Percentiles rank a stretch among this genome's conserved stretches.
Evolutionary conservation across 257 asterid genomes (phyloP).

Genomic region (Cynanchum wilfordii): DNA sequence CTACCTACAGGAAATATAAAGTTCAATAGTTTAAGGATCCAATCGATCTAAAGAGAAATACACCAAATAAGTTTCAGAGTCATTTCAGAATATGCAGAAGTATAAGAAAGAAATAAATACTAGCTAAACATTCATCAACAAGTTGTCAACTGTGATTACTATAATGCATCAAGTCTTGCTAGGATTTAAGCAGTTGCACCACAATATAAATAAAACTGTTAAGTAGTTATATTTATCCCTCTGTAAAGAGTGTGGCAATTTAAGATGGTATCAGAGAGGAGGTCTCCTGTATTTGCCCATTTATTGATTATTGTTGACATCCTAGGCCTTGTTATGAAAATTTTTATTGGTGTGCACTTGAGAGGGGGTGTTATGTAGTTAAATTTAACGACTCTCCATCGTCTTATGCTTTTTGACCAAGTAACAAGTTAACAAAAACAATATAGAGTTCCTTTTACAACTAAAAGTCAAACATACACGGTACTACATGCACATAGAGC

Average conservation of each 20-base stretch:
- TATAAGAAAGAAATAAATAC: not conserved
- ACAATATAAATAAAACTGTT: not conserved
- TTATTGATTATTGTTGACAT: too few relatives aligned
- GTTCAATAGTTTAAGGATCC: not conserved
- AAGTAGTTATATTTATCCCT: too few relatives aligned
- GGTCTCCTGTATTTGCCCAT: too few relatives aligned
- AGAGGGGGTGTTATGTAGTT: too few relatives aligned
- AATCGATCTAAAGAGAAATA: not conserved
- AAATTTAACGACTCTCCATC: too few relatives aligned
- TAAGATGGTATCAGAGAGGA: too few relatives aligned
- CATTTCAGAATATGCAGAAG: not conserved
- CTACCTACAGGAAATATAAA: not conserved
- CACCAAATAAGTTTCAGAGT: not conserved
- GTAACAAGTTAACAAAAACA: not conserved
- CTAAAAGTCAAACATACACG: not conserved
- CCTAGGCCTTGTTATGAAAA: too few relatives aligned
- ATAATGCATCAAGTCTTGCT: not conserved
- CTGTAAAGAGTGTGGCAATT: too few relatives aligned
- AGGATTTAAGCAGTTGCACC: not conserved
- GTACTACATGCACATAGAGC: not conserved
- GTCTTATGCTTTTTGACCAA: too few relatives aligned
- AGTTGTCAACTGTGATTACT: not conserved
- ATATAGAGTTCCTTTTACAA: not conserved
- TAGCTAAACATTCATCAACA: not conserved
- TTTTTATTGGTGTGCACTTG: too few relatives aligned